Conservation (phyloP, 75 land plant species). For the Cryptomeria japonica region DNA sequence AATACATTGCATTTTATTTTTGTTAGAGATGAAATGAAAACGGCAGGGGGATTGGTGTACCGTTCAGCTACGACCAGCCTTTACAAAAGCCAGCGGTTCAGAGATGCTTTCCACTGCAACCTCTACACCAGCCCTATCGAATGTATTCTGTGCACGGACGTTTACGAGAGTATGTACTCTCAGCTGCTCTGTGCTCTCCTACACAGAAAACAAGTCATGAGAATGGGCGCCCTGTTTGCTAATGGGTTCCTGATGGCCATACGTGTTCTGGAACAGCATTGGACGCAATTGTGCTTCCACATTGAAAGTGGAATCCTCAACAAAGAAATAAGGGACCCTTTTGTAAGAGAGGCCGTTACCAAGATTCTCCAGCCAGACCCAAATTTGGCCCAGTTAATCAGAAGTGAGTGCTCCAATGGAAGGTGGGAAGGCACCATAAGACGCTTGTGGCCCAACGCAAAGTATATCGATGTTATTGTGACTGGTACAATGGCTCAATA, state of each 20-base stretch:
- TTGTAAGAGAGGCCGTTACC: constrained; percentile 40
- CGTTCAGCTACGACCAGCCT: constrained; percentile 54
- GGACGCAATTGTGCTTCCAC: constrained; percentile 46
- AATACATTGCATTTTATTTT: constrained; percentile 31
- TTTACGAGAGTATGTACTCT: constrained; percentile 69
- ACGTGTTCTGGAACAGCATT: constrained; percentile 47
- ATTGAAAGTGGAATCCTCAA: constrained; percentile 42
- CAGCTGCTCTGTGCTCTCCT: constrained; percentile 14
- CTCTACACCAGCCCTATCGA: constrained; percentile 54
- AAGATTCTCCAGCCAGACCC: constrained; percentile 39
- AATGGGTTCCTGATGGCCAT: constrained; percentile 55
- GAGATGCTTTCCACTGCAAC: constrained; percentile 32
- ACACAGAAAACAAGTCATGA: constrained; percentile 45
- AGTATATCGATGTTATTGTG: constrained; percentile 66
- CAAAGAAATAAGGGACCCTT: constrained; percentile 6
- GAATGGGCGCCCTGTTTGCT: constrained; percentile 60
- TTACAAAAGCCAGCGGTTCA: constrained; percentile 55
- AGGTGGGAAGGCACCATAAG: constrained; percentile 76
- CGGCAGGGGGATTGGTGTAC: constrained; percentile 25
- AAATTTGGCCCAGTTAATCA: constrained; percentile 45
- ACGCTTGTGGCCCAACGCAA: constrained; percentile 77
- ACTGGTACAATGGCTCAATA: constrained; percentile 90
- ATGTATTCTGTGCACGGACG: constrained; percentile 52
- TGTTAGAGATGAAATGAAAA: constrained; percentile 22
- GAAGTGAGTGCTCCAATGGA: constrained; percentile 47